Base-by-base conservation (phyloP, 2,329 filamentous ascomycete genomes). In the Cryphonectria naterciae region DNA sequence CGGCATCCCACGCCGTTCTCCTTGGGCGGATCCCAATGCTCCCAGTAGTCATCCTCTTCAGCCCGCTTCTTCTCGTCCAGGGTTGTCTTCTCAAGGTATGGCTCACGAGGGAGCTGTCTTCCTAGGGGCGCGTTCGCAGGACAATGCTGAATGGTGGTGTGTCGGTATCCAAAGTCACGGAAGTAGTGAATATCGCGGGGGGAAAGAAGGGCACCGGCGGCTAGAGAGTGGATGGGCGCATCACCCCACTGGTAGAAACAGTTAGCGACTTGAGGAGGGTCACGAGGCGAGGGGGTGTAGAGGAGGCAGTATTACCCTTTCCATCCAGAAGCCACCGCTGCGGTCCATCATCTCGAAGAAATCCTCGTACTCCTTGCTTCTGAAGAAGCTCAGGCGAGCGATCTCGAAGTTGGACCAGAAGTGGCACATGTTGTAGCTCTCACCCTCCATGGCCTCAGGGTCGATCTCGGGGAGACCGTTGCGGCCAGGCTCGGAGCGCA, bases 391-490 rank as follows among this genome's bases (percentile, higher is more conserved):
- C 73, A 99, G 88, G 72, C 91, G 90, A 19, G 96, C 96, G 83
- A 99, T 99, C 82, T 99, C 96, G 76, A 99, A 99, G 81, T 99
- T 99, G 81, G 94, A 97, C 96, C 96, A 99, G 85, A 98, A 99
- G 85, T 99, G 96, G 81, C 96, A 99, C 96, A 99, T 99, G 84
- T 99, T 99, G 86, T 99, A 99, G 77, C 91, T 93, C 81, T 99
- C 96, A 74, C 94, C 94, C 79, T 98, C 95, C 96, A 99, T 99
- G 58, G 91, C 89, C 78, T 98, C 95, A 0, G 92, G 91, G 78
- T 98, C 94, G 70, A 98, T 92, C 58, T 96, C 90, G 41, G 92
- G 90, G n/a, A 94, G 83, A 46, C 87, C 87, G 73, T 91, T 90
- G 68, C 87, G 87, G 52, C 89, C 90, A 35, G 93, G 90, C 73